Evolutionary conservation across 148 eudicot genomes (phyloP), one percentile per base, ranked within the genome.

Genomic region (Fagopyrum tataricum): DNA sequence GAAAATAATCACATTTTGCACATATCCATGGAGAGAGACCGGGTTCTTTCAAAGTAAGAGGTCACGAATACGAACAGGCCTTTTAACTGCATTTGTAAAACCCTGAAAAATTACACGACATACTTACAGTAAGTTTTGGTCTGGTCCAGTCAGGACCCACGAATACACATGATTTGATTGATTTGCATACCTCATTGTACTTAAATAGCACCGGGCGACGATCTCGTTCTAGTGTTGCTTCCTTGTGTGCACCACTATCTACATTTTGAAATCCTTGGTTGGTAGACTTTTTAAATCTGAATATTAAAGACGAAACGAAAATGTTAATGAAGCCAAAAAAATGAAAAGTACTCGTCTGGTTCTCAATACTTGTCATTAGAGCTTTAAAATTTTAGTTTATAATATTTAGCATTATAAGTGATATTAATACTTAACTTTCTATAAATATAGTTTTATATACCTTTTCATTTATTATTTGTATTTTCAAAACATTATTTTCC

Each of bases 51-150:
- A 82, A 6, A 76, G 68, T 39, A 89, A 85, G 76, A 89, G 87
- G 62, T 95, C 99, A 21, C 87, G 90, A 24, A 92, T 79, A 9
- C 94, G 87, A 46, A 92, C 92, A 24, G 99, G 99, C 77, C 93
- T 90, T 80, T 90, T 95, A 21, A 95, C 99, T 52, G 99, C 99
- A 85, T 95, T 95, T 46, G 99, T 95, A 77, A 82, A 92, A 47
- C 99, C 99, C 99, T 95, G 90, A 81, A 81, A 41, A 74, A 71
- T 62, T 17, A 17, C 20, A 26, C 18, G 26, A 18, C 72, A n/a
- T n/a, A n/a, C n/a, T 58, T 58, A 39, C 66, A 26, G 2, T 20
- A 52, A 42, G 21, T 18, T 13, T 21, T 9, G 31, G 51, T 20
- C 44, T 14, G 31, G 39, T 20, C 2, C 46, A 24, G 44, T 48